A percentile compares a stretch with the other conserved stretches of the same genome.
These are phyloP conservation scores for Gymnopilus dilepis DNA, from an alignment of 768 basidiomycete species.

Conservation along the genomic window DNA sequence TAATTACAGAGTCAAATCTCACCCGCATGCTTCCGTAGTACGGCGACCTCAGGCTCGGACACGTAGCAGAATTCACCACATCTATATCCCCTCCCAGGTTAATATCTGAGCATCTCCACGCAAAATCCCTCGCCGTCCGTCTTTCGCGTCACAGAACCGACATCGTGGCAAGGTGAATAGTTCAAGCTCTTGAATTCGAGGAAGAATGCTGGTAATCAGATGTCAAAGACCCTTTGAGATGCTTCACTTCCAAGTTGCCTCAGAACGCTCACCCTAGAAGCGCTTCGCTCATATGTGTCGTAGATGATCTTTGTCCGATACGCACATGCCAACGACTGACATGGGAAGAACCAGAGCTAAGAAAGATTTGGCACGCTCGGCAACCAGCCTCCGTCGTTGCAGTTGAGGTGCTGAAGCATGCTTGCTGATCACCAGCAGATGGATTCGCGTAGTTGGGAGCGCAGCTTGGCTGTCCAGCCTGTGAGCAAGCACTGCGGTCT, in stretches of 20 bases:
- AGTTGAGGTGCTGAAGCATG: not conserved
- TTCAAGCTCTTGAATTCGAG: not conserved
- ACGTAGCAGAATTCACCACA: not conserved
- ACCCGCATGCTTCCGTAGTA: not conserved
- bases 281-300: not conserved
- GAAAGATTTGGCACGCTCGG: slow-evolving; percentile 1
- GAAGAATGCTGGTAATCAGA: not conserved
- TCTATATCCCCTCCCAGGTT: not conserved
- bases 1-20: not conserved
- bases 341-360: not conserved
- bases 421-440: not conserved
- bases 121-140: not conserved
- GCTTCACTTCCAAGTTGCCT: not conserved
- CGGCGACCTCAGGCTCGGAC: slow-evolving; percentile 6
- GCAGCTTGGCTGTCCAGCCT: slow-evolving; percentile 2
- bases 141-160: not conserved
- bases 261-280: not conserved
- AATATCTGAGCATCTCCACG: not conserved
- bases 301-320: not conserved
- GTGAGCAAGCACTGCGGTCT: not conserved
- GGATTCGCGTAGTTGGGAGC: not conserved
- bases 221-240: not conserved
- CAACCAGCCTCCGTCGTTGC: not conserved
- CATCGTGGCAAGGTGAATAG: not conserved
- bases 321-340: slow-evolving; percentile 4